phyloP scores from a whole-genome alignment of 768 basidiomycete genomes.

The Podaxis sp. region DNA sequence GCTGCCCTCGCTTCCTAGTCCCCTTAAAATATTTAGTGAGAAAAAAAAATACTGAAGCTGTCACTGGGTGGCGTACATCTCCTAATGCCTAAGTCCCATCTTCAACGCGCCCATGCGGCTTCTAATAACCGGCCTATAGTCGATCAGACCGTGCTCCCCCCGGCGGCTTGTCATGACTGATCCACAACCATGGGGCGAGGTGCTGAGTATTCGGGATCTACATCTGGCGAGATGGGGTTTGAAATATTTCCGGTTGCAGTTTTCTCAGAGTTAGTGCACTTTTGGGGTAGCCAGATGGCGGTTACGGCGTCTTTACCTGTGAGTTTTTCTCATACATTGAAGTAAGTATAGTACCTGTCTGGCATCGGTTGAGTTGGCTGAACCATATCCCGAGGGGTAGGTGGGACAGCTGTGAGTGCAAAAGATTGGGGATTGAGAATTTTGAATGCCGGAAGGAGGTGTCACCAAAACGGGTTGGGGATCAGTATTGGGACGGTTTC shows the following conservation, averaged over 20 bases:
- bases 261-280: not conserved
- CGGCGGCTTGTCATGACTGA: too few relatives aligned
- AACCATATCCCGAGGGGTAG: not conserved
- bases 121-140: too few relatives aligned
- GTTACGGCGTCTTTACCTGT: not conserved
- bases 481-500: not conserved
- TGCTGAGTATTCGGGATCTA: too few relatives aligned
- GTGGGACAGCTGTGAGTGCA: not conserved
- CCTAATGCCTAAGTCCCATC: not conserved
- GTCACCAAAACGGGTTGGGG: not conserved
- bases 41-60: not conserved
- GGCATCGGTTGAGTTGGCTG: not conserved
- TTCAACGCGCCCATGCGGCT: not conserved
- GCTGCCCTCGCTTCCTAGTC: not conserved
- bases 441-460: not conserved
- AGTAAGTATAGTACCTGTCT: not conserved
- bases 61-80: not conserved
- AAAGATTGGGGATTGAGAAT: too few relatives aligned
- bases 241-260: too few relatives aligned
- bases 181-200: too few relatives aligned
- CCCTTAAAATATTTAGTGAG: not conserved
- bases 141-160: too few relatives aligned
- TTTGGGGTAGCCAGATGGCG: not conserved
- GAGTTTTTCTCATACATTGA: not conserved
- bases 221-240: too few relatives aligned